Evolutionary conservation across 495 filamentous ascomycete species (phyloP).

Genomic region (Penicillium ochrochloron): DNA sequence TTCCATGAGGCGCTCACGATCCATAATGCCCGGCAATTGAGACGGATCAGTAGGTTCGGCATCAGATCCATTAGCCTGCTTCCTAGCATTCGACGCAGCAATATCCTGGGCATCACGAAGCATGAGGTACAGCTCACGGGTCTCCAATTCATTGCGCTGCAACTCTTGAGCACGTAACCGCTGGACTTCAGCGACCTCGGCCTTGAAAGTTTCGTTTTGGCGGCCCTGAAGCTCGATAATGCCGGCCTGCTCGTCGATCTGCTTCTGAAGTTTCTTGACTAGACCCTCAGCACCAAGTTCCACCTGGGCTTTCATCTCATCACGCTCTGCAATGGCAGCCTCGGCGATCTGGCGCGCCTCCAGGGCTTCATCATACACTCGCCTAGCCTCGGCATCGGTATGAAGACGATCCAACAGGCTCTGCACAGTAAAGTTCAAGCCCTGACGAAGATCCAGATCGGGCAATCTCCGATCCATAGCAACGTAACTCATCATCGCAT

Average conservation of each 20-base stretch:
- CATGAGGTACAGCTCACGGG: slow-evolving; percentile 96
- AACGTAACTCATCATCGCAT: slow-evolving; percentile 97
- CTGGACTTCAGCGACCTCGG: slow-evolving; percentile 86
- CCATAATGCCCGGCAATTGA: slow-evolving; percentile 89
- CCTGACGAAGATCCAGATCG: slow-evolving; percentile 96
- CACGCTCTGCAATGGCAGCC: slow-evolving; percentile 91
- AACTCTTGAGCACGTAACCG: slow-evolving; percentile 86
- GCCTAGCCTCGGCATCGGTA: slow-evolving; percentile 92
- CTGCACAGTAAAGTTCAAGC: slow-evolving; percentile 96
- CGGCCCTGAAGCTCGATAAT: slow-evolving; percentile 88
- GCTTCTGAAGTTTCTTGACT: slow-evolving; percentile 89
- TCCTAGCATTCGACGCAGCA: slow-evolving; percentile 82
- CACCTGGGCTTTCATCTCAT: slow-evolving; percentile 93
- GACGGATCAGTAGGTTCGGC: slow-evolving; percentile 58
- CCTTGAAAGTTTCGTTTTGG: slow-evolving; percentile 84
- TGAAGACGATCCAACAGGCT: slow-evolving; percentile 92
- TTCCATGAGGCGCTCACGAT: slow-evolving; percentile 89
- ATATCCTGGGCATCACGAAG: slow-evolving; percentile 96
- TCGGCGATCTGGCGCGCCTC: slow-evolving; percentile 92
- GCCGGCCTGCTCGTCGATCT: slow-evolving; percentile 86
- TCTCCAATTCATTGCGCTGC: slow-evolving; percentile 94
- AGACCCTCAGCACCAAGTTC: slow-evolving; percentile 93
- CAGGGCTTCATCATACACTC: slow-evolving; percentile 85
- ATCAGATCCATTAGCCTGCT: slow-evolving; percentile 43
- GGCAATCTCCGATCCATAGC: slow-evolving; percentile 96